Conservation (phyloP, 371 early-diverging fungal genomes). For the Actinomucor elegans region DNA sequence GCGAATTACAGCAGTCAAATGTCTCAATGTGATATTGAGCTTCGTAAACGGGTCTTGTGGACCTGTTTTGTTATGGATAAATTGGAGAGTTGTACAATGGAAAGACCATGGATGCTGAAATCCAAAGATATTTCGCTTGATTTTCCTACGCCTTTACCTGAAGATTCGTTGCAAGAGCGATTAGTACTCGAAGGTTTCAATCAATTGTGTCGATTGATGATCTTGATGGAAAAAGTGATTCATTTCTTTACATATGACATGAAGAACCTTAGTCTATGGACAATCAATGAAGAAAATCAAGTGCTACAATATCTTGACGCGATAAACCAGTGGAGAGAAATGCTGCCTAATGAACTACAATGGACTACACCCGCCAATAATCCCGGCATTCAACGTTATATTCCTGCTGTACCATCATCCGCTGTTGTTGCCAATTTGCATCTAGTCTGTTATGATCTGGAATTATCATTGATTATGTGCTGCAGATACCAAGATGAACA, state of each 20-base stretch:
- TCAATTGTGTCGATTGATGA: slow-evolving; percentile 38
- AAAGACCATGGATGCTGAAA: slow-evolving; percentile 45
- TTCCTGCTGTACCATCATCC: slow-evolving; percentile 25
- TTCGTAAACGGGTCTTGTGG: slow-evolving; percentile 53
- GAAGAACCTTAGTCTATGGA: slow-evolving; percentile 32
- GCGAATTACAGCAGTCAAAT: slow-evolving; percentile 43
- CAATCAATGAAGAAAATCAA: slow-evolving; percentile 37
- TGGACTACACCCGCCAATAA: slow-evolving; percentile 27
- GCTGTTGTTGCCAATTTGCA: slow-evolving; percentile 38
- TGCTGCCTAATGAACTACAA: slow-evolving; percentile 27
- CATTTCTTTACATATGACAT: slow-evolving; percentile 38
- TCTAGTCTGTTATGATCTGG: slow-evolving; percentile 37
- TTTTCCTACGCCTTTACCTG: slow-evolving; percentile 41
- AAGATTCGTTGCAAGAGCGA: slow-evolving; percentile 39
- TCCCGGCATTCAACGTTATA: slow-evolving; percentile 5
- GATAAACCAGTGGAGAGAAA: slow-evolving; percentile 37
- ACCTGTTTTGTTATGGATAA: slow-evolving; percentile 52
- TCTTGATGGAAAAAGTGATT: slow-evolving; percentile 39
- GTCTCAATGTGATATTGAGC: slow-evolving; percentile 47
- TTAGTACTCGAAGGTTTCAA: slow-evolving; percentile 38
- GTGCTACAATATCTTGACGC: slow-evolving; percentile 36
- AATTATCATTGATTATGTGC: slow-evolving; percentile 43
- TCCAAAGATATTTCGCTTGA: slow-evolving; percentile 37
- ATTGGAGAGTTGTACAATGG: slow-evolving; percentile 38
- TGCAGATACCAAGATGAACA: slow-evolving; percentile 42